Percentiles rank a stretch among this genome's conserved stretches.
These are phyloP conservation scores for Eimeria sp. DNA, from an alignment of 169 alveolate species.

Conservation along the genomic window DNA sequence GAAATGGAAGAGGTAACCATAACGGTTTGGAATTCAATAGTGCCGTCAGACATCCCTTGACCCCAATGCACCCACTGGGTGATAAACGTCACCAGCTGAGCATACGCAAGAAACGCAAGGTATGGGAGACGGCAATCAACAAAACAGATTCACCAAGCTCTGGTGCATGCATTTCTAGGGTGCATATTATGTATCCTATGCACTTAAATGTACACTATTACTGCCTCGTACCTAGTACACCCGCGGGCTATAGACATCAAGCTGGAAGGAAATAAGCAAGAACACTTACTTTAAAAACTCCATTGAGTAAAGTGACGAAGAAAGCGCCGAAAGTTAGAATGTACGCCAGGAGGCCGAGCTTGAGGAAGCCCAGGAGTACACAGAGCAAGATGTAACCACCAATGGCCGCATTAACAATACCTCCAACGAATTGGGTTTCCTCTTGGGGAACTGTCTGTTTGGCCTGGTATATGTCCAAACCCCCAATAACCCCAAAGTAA, in stretches of 20 bases:
- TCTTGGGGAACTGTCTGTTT: background rate
- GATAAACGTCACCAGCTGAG: slow-evolving; percentile 16
- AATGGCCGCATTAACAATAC: background rate
- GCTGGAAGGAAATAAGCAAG: background rate
- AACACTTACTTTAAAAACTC: background rate
- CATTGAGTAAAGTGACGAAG: slow-evolving; percentile 10
- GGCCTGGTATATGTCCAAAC: slow-evolving; percentile 46
- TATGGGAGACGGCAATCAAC: background rate
- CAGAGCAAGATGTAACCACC: background rate
- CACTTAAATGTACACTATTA: background rate
- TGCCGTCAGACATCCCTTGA: slow-evolving; percentile 6
- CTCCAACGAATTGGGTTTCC: background rate
- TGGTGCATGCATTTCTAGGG: background rate
- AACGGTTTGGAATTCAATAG: slow-evolving; percentile 10
- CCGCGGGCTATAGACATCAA: background rate
- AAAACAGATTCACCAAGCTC: background rate
- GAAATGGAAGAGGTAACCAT: slow-evolving; percentile 43
- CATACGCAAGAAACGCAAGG: background rate
- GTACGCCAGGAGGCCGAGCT: slow-evolving; percentile 20
- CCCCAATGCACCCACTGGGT: slow-evolving; percentile 53
- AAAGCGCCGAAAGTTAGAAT: slow-evolving; percentile 29
- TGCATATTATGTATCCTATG: background rate
- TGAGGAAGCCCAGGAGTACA: slow-evolving; percentile 15
- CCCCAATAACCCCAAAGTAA: slow-evolving; percentile 25
- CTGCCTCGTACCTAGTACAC: background rate